These are phyloP conservation scores for Adenanthera pavonina DNA, from an alignment of 306 rosid species.

Conservation along the genomic window DNA sequence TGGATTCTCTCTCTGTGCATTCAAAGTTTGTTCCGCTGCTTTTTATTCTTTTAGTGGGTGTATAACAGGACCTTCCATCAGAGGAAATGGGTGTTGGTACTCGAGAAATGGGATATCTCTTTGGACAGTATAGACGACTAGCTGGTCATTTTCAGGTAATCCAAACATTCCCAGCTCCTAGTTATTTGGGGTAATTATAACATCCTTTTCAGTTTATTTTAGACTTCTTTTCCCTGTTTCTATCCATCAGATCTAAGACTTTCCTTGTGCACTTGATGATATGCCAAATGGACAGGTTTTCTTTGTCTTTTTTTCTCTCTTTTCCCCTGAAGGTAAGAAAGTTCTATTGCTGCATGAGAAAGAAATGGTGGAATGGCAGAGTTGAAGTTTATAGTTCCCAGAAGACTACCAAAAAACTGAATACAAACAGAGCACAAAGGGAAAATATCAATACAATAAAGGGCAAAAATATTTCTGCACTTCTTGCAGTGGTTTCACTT, in stretches of 20 bases:
- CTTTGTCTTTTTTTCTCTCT: not conserved
- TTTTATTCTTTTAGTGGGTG: constrained; percentile 48
- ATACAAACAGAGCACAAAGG: not conserved
- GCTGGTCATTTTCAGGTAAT: constrained; percentile 95
- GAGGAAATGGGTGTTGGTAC: constrained; percentile 99
- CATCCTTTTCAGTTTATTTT: not conserved
- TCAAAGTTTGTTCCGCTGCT: constrained; percentile 18
- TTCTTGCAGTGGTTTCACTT: not conserved
- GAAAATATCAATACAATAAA: not conserved
- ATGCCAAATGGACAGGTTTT: not conserved
- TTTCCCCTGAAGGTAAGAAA: not conserved
- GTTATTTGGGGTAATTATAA: not conserved
- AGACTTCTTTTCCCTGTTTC: not conserved
- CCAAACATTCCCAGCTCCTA: constrained; percentile 15
- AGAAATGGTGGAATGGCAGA: not conserved
- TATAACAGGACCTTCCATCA: constrained; percentile 87
- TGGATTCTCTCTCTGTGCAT: constrained; percentile 29
- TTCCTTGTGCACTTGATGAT: not conserved
- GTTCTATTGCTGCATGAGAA: not conserved
- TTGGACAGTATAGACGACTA: constrained; percentile 96
- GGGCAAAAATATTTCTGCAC: not conserved
- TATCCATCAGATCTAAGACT: not conserved
- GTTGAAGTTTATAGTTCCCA: not conserved
- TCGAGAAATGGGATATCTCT: constrained; percentile 99
- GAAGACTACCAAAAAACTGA: not conserved